A percentile compares a stretch with the other conserved stretches of the same genome.
Evolutionary conservation across 495 filamentous ascomycete species (phyloP).

Genomic region (Sphaerosporella brunnea): DNA sequence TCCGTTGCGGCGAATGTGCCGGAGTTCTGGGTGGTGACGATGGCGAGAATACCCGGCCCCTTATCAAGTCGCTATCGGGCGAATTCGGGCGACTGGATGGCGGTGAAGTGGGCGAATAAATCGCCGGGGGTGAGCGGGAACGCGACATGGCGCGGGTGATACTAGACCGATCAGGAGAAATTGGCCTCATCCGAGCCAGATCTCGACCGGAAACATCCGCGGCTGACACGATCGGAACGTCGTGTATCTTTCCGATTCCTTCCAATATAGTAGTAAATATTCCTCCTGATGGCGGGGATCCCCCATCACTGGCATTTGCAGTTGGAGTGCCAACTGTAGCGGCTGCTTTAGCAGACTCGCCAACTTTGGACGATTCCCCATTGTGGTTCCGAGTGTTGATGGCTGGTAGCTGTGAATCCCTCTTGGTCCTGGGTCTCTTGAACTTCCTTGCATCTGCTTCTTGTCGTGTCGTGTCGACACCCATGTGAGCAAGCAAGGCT

Average conservation of each 20-base stretch:
- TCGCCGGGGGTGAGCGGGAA: constrained; percentile 1
- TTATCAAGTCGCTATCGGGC: neutral
- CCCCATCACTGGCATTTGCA: neutral
- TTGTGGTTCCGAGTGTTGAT: constrained; percentile 5
- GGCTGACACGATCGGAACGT: constrained; percentile 5
- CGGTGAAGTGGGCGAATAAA: constrained; percentile 11
- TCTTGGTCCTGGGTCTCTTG: constrained; percentile 21
- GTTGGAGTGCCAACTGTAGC: neutral
- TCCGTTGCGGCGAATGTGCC: neutral
- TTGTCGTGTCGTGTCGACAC: neutral
- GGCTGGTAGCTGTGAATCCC: constrained; percentile 17
- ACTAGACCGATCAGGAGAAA: constrained; percentile 17
- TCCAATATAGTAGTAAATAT: constrained; percentile 16
- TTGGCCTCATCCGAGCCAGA: constrained; percentile 16
- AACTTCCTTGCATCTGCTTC: constrained; percentile 11
- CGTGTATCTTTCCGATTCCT: constrained; percentile 17
- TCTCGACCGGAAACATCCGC: constrained; percentile 3
- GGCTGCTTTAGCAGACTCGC: constrained; percentile 1
- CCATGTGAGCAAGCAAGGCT: neutral
- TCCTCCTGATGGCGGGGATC: constrained; percentile 11
- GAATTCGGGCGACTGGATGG: constrained; percentile 13
- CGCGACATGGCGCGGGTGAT: constrained; percentile 9
- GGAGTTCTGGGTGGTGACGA: constrained; percentile 5
- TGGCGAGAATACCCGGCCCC: neutral
- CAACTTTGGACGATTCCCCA: constrained; percentile 7